phyloP scores from a whole-genome alignment of 345 rosid species.

The Citrus medica region DNA sequence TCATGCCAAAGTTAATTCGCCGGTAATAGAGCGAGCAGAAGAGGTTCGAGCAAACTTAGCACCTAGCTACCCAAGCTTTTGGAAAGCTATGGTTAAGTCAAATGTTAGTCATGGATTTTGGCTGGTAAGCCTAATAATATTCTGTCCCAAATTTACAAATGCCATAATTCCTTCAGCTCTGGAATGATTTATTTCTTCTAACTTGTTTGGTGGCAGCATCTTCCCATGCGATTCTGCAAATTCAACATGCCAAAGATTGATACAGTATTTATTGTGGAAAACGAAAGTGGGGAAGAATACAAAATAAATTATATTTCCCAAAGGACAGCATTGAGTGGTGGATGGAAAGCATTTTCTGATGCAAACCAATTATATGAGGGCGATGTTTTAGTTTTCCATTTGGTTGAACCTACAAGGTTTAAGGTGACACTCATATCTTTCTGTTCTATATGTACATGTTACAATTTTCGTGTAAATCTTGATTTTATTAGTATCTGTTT shows the following conservation, averaged over 20 bases:
- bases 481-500: neutral
- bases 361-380: conserved; percentile 35
- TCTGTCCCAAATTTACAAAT: conserved; percentile 10
- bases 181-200: neutral
- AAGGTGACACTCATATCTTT: conserved; percentile 26
- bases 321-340: conserved; percentile 49
- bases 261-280: conserved; percentile 26
- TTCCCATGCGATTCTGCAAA: conserved; percentile 50
- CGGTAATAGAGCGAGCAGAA: conserved; percentile 40
- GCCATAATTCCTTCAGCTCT: neutral
- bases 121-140: conserved; percentile 32
- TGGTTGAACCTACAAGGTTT: conserved; percentile 33
- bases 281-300: conserved; percentile 33
- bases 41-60: conserved; percentile 31
- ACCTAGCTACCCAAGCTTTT: conserved; percentile 36
- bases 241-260: conserved; percentile 38
- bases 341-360: conserved; percentile 44
- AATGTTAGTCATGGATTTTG: conserved; percentile 44
- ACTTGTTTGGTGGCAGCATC: conserved; percentile 32
- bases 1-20: conserved; percentile 20
- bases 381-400: conserved; percentile 46
- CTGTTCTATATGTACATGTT: neutral
- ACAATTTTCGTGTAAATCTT: neutral
- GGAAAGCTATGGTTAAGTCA: conserved; percentile 38
- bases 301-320: conserved; percentile 36